A percentile compares a stretch with the other conserved stretches of the same genome.
These are phyloP conservation scores for Colletotrichum euphorbiae DNA, from an alignment of 2,329 filamentous ascomycete genomes.

Conservation along the genomic window DNA sequence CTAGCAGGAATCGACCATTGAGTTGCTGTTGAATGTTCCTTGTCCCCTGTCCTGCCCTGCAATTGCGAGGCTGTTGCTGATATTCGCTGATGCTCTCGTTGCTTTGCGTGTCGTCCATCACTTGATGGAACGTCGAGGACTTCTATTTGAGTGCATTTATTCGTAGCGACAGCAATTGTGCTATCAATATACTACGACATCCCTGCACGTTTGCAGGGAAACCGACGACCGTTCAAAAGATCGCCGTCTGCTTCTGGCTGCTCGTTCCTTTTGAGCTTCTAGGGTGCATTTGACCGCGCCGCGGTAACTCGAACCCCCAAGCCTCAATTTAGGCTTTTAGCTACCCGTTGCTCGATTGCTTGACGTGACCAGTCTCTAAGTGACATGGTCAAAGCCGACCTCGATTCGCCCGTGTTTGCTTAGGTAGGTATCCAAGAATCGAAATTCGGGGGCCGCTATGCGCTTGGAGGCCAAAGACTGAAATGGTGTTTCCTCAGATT, in stretches of 20 bases:
- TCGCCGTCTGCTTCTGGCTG: constrained; percentile 4
- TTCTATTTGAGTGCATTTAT: background rate
- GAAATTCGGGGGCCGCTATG: constrained; percentile 25
- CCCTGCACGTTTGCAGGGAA: background rate
- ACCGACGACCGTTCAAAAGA: constrained; percentile 17
- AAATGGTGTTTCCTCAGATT: background rate
- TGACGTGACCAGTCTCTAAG: background rate
- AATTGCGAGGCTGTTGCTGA: background rate
- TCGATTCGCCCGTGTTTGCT: background rate
- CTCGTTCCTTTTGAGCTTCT: constrained; percentile 5
- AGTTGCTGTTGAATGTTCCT: background rate
- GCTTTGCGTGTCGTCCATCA: background rate
- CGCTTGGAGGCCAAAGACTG: constrained; percentile 29
- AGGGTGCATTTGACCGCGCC: background rate
- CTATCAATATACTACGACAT: background rate
- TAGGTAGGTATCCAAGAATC: background rate
- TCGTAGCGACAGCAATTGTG: background rate
- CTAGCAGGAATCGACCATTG: background rate
- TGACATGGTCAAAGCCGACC: background rate
- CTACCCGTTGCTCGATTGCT: background rate
- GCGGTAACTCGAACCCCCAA: constrained; percentile 6
- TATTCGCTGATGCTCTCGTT: background rate
- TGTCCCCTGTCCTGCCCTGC: background rate
- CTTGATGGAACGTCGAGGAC: constrained; percentile 10
- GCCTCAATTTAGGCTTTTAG: constrained; percentile 9